These are phyloP conservation scores for Cryptosporidium ryanae DNA, from an alignment of 169 alveolate species.

Conservation along the genomic window DNA sequence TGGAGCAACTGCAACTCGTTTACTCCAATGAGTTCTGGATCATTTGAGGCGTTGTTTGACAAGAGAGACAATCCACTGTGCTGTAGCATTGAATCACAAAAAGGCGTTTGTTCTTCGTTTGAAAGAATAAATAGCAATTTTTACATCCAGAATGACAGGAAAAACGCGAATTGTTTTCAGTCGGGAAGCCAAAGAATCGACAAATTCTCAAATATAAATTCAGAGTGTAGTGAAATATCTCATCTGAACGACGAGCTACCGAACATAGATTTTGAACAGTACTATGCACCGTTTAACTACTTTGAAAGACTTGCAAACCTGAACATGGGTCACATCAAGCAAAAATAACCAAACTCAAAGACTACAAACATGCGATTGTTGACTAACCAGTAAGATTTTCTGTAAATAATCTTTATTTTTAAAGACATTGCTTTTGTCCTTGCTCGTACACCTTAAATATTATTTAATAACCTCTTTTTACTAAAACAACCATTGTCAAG, in stretches of 20 bases:
- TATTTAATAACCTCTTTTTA: too few species aligned
- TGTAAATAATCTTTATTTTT: too few species aligned
- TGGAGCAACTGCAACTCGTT: constrained; percentile 22
- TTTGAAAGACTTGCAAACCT: constrained; percentile 27
- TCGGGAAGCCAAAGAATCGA: constrained; percentile 29
- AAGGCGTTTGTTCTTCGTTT: constrained; percentile 14
- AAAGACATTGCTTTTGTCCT: too few species aligned
- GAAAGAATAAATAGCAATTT: constrained; percentile 23
- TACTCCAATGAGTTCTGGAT: constrained; percentile 51
- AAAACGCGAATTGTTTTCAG: constrained; percentile 2
- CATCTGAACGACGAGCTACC: constrained; percentile 20
- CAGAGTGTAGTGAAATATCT: constrained; percentile 3
- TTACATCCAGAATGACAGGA: background rate
- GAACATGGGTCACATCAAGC: constrained; percentile 23
- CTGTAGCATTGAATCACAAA: constrained; percentile 9
- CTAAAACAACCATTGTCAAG: too few species aligned
- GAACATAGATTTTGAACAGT: constrained; percentile 34
- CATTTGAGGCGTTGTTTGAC: constrained; percentile 27
- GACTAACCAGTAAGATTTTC: background rate
- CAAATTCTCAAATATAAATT: constrained; percentile 13
- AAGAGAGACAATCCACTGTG: constrained; percentile 51
- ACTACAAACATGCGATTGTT: background rate
- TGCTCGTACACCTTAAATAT: too few species aligned
- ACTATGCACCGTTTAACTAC: background rate
- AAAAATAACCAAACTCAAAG: background rate